Conservation (phyloP, 805 yeast genomes). For the Wickerhamomyces ciferrii region DNA sequence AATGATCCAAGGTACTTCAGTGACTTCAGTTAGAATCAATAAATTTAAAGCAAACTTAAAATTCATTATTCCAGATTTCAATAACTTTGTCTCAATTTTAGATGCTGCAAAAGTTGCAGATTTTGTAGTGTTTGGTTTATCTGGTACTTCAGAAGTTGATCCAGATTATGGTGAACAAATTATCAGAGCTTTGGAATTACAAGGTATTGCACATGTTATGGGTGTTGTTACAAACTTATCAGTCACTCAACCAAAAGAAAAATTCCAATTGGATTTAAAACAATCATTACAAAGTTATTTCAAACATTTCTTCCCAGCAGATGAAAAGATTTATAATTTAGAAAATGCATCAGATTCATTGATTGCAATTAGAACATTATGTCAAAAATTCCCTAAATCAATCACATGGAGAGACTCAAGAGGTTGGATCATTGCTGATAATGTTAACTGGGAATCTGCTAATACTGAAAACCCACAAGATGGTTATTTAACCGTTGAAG, state of each 20-base stretch:
- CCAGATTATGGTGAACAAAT: constrained; percentile 80
- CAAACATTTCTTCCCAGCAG: constrained; percentile 73
- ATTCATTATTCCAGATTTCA: constrained; percentile 64
- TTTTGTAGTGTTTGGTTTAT: constrained; percentile 82
- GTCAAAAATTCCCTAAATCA: constrained; percentile 84
- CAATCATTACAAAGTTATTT: constrained; percentile 62
- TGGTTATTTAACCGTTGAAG: constrained; percentile 58
- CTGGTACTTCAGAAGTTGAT: constrained; percentile 82
- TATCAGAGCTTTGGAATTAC: constrained; percentile 81
- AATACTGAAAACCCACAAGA: constrained; percentile 22
- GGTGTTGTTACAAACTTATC: constrained; percentile 78
- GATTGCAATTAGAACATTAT: constrained; percentile 66
- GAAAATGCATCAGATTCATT: constrained; percentile 65
- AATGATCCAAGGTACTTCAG: constrained; percentile 37
- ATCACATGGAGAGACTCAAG: constrained; percentile 92
- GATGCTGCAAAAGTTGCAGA: constrained; percentile 91
- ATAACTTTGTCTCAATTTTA: constrained; percentile 60
- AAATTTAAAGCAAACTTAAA: constrained; percentile 75
- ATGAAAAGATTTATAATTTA: constrained; percentile 69
- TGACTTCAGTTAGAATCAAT: constrained; percentile 45
- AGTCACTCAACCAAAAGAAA: constrained; percentile 61
- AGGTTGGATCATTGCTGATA: constrained; percentile 80
- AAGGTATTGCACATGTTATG: constrained; percentile 81
- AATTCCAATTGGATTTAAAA: constrained; percentile 67
- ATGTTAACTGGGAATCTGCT: constrained; percentile 36